These are phyloP conservation scores for Irpex lacteus DNA, from an alignment of 1,284 basidiomycete genomes.

Conservation along the genomic window DNA sequence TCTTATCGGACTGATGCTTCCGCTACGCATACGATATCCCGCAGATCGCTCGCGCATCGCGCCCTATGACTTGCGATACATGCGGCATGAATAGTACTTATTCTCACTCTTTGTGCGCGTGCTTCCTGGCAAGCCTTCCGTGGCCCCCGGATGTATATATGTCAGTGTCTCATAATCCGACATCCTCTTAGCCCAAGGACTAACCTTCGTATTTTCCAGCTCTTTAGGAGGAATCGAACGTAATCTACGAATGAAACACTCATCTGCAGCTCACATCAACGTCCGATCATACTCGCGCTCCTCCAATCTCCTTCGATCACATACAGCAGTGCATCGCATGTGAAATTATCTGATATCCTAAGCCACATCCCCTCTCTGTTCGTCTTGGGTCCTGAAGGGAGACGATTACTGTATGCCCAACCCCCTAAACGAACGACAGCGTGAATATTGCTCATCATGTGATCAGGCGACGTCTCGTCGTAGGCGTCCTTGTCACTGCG, in stretches of 20 bases:
- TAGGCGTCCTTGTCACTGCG: too few species aligned
- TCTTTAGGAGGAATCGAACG: not conserved
- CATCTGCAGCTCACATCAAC: not conserved
- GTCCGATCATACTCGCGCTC: not conserved
- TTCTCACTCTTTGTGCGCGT: too few species aligned
- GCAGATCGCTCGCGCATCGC: not conserved
- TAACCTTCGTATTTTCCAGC: not conserved
- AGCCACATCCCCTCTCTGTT: not conserved
- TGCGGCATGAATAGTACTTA: not conserved
- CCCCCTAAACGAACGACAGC: too few species aligned
- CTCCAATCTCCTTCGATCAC: not conserved
- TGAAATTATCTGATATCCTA: not conserved
- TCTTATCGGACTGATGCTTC: constrained; percentile 1
- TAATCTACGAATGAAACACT: not conserved
- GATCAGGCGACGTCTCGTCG: too few species aligned
- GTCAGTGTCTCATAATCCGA: not conserved
- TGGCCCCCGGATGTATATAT: not conserved
- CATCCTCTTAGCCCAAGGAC: not conserved
- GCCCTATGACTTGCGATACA: not conserved
- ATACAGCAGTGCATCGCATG: not conserved
- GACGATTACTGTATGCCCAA: too few species aligned
- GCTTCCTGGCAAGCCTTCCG: not conserved
- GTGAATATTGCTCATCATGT: too few species aligned
- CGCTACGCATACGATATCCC: not conserved
- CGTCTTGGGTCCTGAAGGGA: not conserved